phyloP scores from a whole-genome alignment of 2,329 filamentous ascomycete species.

The Myriosclerotinia scirpicola region DNA sequence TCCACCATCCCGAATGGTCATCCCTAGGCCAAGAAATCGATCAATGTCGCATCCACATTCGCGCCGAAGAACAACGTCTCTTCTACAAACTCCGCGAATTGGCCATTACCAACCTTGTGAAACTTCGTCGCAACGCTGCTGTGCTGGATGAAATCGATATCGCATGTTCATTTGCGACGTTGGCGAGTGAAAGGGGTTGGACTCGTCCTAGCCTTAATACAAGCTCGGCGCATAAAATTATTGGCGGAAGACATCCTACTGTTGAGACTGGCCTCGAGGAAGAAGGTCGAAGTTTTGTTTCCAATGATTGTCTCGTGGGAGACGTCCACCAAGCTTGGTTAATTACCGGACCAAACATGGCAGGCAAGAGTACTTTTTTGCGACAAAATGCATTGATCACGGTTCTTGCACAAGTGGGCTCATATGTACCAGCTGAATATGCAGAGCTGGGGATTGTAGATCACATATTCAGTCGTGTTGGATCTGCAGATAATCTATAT shows the following conservation, averaged over 20 bases:
- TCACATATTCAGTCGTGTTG: slow-evolving; percentile 89
- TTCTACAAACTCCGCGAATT: slow-evolving; percentile 71
- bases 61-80: slow-evolving; percentile 79
- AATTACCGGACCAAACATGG: slow-evolving; percentile 94
- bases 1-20: slow-evolving; percentile 84
- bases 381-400: slow-evolving; percentile 94
- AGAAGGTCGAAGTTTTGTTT: slow-evolving; percentile 77
- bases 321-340: slow-evolving; percentile 63
- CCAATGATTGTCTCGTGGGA: slow-evolving; percentile 85
- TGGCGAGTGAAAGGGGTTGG: slow-evolving; percentile 74
- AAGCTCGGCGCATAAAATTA: slow-evolving; percentile 67
- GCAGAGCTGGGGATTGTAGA: slow-evolving; percentile 91
- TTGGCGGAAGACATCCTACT: slow-evolving; percentile 87
- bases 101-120: slow-evolving; percentile 80
- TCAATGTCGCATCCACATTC: slow-evolving; percentile 72
- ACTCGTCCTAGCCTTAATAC: slow-evolving; percentile 71
- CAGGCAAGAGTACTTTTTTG: slow-evolving; percentile 92
- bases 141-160: slow-evolving; percentile 94
- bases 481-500: slow-evolving; percentile 93
- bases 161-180: slow-evolving; percentile 75
- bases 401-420: slow-evolving; percentile 88
- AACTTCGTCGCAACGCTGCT: slow-evolving; percentile 83
- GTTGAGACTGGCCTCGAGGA: slow-evolving; percentile 80
- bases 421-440: slow-evolving; percentile 85
- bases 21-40: slow-evolving; percentile 77